Evolutionary conservation across 2,329 filamentous ascomycete genomes (phyloP).

Genomic region (Magnaporthiopsis rhizophila): DNA sequence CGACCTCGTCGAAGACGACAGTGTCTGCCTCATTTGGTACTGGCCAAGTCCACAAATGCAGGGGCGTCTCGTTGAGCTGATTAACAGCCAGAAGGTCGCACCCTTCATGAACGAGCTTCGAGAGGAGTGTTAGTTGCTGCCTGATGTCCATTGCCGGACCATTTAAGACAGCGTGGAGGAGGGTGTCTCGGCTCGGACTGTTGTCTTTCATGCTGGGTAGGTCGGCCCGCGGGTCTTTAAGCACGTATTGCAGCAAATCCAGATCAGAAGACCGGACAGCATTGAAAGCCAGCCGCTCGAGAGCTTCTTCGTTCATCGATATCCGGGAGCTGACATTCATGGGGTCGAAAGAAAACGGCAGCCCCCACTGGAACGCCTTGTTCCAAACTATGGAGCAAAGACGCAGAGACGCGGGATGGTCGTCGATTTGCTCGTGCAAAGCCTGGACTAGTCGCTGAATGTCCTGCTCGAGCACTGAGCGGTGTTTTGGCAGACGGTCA

Average conservation of each 20-base stretch:
- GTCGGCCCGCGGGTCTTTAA: background rate
- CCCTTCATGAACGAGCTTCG: background rate
- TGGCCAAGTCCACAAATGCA: background rate
- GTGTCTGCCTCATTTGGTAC: background rate
- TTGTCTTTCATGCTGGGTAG: background rate
- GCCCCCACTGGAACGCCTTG: background rate
- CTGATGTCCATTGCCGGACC: too few species aligned
- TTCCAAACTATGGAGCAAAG: constrained; percentile 1
- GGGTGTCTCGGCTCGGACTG: background rate
- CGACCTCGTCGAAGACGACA: background rate
- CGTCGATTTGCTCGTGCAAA: background rate
- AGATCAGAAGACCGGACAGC: background rate
- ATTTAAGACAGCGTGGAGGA: too few species aligned
- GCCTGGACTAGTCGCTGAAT: background rate
- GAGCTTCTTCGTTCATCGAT: background rate
- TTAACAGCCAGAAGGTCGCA: background rate
- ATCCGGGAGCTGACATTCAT: background rate
- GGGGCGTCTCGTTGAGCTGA: background rate
- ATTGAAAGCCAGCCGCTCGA: background rate
- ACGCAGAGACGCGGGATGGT: background rate
- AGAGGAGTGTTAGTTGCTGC: background rate
- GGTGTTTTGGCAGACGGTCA: background rate
- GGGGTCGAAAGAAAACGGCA: background rate
- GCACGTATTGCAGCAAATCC: background rate
- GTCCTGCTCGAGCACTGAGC: background rate